These are phyloP conservation scores for Pestalotiopsis fici DNA, from an alignment of 2,329 filamentous ascomycete genomes.

Conservation along the genomic window DNA sequence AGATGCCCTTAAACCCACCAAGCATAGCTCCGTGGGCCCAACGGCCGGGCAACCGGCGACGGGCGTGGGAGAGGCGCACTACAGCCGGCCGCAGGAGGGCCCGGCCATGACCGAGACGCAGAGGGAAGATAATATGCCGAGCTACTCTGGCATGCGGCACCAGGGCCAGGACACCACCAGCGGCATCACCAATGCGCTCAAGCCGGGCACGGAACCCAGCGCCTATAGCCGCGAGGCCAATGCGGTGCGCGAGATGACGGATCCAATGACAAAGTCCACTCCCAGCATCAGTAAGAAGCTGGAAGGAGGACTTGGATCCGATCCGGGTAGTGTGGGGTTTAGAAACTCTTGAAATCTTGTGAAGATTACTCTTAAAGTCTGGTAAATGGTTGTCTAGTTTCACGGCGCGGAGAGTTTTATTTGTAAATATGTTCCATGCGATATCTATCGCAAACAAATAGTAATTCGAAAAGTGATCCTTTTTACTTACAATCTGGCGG, in stretches of 20 bases:
- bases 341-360: neutral
- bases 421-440: no score
- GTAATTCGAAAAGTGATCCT: no score
- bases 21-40: neutral
- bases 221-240: neutral
- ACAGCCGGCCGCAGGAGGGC: neutral
- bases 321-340: neutral
- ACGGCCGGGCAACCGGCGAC: neutral
- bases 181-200: neutral
- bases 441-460: no score
- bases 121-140: neutral
- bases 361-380: no score
- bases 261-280: neutral
- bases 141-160: neutral
- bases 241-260: neutral
- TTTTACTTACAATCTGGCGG: no score
- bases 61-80: neutral
- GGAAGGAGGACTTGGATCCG: neutral
- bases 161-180: conserved; percentile 1
- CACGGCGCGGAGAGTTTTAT: no score
- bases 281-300: neutral
- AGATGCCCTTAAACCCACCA: neutral
- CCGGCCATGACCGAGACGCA: neutral
- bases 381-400: no score
- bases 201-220: neutral